These are phyloP conservation scores for Fraxinus baroniana DNA, from an alignment of 305 asterid species.

Conservation along the genomic window DNA sequence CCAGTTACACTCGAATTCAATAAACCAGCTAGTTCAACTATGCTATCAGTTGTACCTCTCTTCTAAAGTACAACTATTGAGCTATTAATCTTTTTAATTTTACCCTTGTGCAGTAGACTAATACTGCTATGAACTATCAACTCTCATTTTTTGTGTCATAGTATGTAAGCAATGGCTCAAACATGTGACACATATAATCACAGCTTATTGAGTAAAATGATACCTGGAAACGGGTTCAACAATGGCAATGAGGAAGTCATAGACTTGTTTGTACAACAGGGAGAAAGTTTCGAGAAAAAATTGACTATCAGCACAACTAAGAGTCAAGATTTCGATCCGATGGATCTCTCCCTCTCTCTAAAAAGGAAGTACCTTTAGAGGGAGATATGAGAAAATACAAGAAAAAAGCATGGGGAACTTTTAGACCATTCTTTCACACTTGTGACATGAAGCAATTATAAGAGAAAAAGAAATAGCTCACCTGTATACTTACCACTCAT, in stretches of 20 bases:
- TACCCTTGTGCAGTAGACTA: neutral
- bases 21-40: neutral
- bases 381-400: too few species aligned
- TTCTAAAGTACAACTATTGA: too few species aligned
- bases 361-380: too few species aligned
- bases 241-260: conserved; percentile 88
- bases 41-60: too few species aligned
- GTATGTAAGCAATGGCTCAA: neutral
- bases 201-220: neutral
- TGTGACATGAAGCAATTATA: conserved; percentile 10
- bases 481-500: conserved; percentile 80
- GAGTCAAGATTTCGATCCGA: too few species aligned
- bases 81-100: too few species aligned
- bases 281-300: conserved; percentile 80
- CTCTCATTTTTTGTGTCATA: neutral
- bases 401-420: conserved; percentile 3
- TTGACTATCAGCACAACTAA: conserved; percentile 65
- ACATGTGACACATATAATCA: neutral
- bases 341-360: too few species aligned
- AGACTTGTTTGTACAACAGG: conserved; percentile 67
- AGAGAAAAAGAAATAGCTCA: conserved; percentile 24
- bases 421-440: neutral
- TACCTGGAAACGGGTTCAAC: conserved; percentile 94
- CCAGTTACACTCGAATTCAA: neutral
- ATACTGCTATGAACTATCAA: neutral